A percentile compares a stretch with the other conserved stretches of the same genome.
Conservation (phyloP, 306 rosid genomes). For the Begonia peltatifolia region DNA sequence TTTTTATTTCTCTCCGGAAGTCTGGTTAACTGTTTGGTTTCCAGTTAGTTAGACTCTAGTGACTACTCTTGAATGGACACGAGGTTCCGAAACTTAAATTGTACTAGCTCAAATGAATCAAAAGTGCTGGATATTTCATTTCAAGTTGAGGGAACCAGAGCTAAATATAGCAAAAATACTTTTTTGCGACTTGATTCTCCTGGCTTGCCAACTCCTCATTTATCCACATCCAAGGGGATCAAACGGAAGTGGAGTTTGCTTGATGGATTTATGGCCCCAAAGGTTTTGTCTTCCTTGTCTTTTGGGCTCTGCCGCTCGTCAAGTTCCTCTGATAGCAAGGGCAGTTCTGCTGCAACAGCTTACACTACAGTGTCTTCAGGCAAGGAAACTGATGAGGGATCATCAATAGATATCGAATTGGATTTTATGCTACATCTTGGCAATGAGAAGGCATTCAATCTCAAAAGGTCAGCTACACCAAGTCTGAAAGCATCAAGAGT, state of each 20-base stretch:
- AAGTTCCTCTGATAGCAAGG: constrained; percentile 85
- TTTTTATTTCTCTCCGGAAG: constrained; percentile 18
- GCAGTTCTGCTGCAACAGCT: constrained; percentile 59
- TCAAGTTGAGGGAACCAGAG: constrained; percentile 34
- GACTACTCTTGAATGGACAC: constrained; percentile 43
- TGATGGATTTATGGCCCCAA: constrained; percentile 35
- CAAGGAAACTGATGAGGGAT: constrained; percentile 77
- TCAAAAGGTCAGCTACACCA: constrained; percentile 27
- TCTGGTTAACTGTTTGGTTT: constrained; percentile 34
- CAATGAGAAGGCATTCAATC: constrained; percentile 43
- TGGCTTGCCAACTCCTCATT: constrained; percentile 23
- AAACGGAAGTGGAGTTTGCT: constrained; percentile 68
- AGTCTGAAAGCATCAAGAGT: constrained; percentile 23
- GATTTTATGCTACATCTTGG: constrained; percentile 64
- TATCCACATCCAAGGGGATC: constrained; percentile 41
- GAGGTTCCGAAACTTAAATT: constrained; percentile 47
- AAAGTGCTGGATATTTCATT: constrained; percentile 36
- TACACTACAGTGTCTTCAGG: constrained; percentile 80
- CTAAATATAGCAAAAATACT: constrained; percentile 45
- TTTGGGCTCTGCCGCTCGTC: constrained; percentile 73
- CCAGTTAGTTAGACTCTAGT: constrained; percentile 16
- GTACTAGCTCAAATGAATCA: constrained; percentile 54
- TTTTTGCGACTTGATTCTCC: constrained; percentile 61
- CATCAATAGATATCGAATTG: constrained; percentile 69
- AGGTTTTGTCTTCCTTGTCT: constrained; percentile 51